Evolutionary conservation across 225 moss, liverwort and hornwort genomes (phyloP), one percentile per base, ranked within the genome.

Genomic region (Asterella californica): DNA sequence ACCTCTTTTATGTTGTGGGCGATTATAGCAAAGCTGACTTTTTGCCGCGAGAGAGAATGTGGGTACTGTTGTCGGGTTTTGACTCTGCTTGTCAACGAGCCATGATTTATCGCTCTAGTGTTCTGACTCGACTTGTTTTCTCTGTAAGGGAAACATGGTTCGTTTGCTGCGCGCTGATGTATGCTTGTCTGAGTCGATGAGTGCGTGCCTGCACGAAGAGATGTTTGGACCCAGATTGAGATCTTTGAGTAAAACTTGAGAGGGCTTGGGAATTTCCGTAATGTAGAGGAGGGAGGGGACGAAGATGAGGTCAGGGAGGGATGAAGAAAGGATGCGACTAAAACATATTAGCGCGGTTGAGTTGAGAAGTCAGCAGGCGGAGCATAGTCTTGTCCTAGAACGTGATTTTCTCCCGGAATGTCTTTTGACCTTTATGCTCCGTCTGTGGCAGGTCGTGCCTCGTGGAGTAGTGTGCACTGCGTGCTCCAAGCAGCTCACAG

Each of bases 371-470:
- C n/a, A 2, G n/a, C 25, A 25, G 61, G 61, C 7, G 61, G 34
- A 67, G 67, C 33, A 67, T 9, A 34, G 67, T 67, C 32, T 67
- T 67, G 67, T 33, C 32, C 17, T 15, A 36, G 32, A 67, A 15
- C 33, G 65, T 65, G 22, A 22, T 32, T 10, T 12, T 32, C 15
- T 67, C 11, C 29, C 17, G n/a, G 14, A 18, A 67, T 67, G 34
- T 67, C 42, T 42, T 42, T 64, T 64, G 64, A 64, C 64, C 29
- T 27, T 12, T 24, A 2, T 27, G 3, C 27, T 32, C 27, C 36
- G 33, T 67, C 30, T 36, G n/a, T 67, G 67, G 67, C 67, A 67
- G 67, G 67, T 67, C 67, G 67, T 67, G 34, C 22, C 61, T 27
- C 61, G 61, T 61, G 1, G 1, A 27, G n/a, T 33, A 15, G 67